Evolutionary conservation across 1,139 yeast genomes (phyloP).

Genomic region (Diutina siamensis): DNA sequence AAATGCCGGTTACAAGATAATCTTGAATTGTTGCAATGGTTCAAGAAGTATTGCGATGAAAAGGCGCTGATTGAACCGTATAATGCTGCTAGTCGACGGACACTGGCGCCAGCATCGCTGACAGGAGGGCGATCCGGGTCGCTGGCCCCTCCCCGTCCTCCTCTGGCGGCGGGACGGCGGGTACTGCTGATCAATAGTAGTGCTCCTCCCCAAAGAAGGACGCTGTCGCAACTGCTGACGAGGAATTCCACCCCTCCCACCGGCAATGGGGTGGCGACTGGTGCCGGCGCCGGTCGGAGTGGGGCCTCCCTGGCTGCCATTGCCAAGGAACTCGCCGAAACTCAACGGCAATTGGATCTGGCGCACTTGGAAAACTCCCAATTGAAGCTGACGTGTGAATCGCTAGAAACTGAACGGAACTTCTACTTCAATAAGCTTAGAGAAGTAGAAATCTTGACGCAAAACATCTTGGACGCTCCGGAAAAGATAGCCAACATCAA

Average conservation of each 20-base stretch:
- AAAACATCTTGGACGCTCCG: constrained; percentile 41
- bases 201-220: not conserved
- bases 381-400: constrained; percentile 40
- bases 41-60: constrained; percentile 72
- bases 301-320: not conserved
- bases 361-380: constrained; percentile 42
- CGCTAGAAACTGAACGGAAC: constrained; percentile 69
- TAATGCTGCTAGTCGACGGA: constrained; percentile 41
- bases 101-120: not conserved
- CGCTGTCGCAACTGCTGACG: constrained; percentile 9
- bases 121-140: not conserved
- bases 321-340: constrained; percentile 10
- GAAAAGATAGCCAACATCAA: constrained; percentile 20
- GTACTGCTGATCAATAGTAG: constrained; percentile 7
- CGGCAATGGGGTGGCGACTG: constrained; percentile 9
- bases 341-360: constrained; percentile 22
- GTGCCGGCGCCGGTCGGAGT: constrained; percentile 5
- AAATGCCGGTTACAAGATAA: constrained; percentile 91
- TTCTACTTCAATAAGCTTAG: constrained; percentile 84
- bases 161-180: constrained; percentile 8
- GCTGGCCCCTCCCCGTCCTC: constrained; percentile 7
- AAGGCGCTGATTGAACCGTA: constrained; percentile 48
- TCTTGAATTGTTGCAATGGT: constrained; percentile 88
- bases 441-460: constrained; percentile 74
- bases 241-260: constrained; percentile 12